Evolutionary conservation across 257 asterid genomes (phyloP).

Genomic region (Jacaranda copaia): DNA sequence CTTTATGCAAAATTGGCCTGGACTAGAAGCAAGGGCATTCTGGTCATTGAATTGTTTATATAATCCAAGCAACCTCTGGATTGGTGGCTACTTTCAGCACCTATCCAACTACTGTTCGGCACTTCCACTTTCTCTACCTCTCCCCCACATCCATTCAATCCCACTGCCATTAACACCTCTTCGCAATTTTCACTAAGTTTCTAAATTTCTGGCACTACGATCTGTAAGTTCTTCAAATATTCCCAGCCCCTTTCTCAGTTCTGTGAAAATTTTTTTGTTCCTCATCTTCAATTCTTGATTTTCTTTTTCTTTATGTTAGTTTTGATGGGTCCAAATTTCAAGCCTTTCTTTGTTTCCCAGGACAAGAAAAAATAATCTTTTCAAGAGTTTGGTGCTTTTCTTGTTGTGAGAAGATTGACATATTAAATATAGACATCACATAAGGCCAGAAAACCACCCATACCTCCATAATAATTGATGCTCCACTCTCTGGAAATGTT

Average conservation of each 20-base stretch:
- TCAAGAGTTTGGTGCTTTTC: conserved; percentile 13
- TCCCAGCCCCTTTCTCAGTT: conserved; percentile 23
- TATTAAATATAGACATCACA: neutral
- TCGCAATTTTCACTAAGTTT: neutral
- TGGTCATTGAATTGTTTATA: conserved; percentile 49
- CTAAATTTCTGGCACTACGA: conserved; percentile 27
- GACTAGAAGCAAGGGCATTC: conserved; percentile 35
- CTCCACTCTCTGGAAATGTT: neutral
- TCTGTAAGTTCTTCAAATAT: conserved; percentile 45
- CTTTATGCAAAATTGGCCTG: neutral
- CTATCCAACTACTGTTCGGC: conserved; percentile 43
- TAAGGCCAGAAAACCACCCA: neutral
- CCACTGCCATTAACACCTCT: conserved; percentile 24
- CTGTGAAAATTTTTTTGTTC: neutral
- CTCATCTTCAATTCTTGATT: conserved; percentile 6
- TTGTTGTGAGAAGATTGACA: conserved; percentile 13
- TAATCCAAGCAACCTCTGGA: conserved; percentile 42
- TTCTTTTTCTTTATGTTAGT: neutral
- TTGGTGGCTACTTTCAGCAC: conserved; percentile 44
- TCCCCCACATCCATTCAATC: conserved; percentile 18
- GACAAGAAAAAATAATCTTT: neutral
- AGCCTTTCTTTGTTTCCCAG: neutral
- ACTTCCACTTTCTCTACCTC: conserved; percentile 27
- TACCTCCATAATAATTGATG: conserved; percentile 13
- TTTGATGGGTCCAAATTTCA: conserved; percentile 12